Percentiles rank a stretch among this genome's conserved stretches.
Conservation (phyloP, 2,329 filamentous ascomycete genomes). For the Aspergillus sp. region DNA sequence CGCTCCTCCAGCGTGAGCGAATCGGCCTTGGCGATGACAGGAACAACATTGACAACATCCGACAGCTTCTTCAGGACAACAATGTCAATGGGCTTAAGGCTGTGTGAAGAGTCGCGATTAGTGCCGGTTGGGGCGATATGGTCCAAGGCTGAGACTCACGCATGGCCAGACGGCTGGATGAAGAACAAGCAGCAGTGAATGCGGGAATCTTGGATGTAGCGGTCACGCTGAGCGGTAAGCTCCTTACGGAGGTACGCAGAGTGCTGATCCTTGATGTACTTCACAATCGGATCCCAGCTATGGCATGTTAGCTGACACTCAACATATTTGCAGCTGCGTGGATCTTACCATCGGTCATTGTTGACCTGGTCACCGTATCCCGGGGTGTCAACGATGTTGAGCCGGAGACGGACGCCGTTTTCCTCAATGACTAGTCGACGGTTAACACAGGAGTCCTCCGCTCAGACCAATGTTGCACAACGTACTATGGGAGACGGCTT, state of each 20-base stretch:
- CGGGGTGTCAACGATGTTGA: slow-evolving; percentile 99
- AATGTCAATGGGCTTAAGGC: slow-evolving; percentile 97
- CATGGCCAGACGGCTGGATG: slow-evolving; percentile 97
- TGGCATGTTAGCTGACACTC: slow-evolving; percentile 19
- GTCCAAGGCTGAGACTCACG: slow-evolving; percentile 43
- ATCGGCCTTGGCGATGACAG: slow-evolving; percentile 97
- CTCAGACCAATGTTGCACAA: slow-evolving; percentile 11
- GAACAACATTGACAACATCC: slow-evolving; percentile 98
- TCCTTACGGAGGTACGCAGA: slow-evolving; percentile 99
- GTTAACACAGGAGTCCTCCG: slow-evolving; percentile 14
- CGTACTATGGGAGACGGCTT: slow-evolving; percentile 85
- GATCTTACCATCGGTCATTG: slow-evolving; percentile 83
- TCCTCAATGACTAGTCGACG: slow-evolving; percentile 76
- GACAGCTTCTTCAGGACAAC: slow-evolving; percentile 99
- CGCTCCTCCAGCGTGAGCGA: slow-evolving; percentile 95
- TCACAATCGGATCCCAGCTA: slow-evolving; percentile 98
- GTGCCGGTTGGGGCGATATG: background rate
- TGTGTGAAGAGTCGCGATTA: slow-evolving; percentile 18
- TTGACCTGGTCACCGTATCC: slow-evolving; percentile 98
- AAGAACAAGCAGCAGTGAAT: slow-evolving; percentile 99
- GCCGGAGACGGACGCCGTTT: slow-evolving; percentile 92
- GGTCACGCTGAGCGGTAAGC: slow-evolving; percentile 96
- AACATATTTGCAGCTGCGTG: slow-evolving; percentile 1
- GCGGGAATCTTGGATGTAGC: slow-evolving; percentile 98
- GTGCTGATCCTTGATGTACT: slow-evolving; percentile 99